A percentile compares a stretch with the other conserved stretches of the same genome.
phyloP scores from a whole-genome alignment of 176 grass and related monocot species.

The Urochloa ruziziensis region DNA sequence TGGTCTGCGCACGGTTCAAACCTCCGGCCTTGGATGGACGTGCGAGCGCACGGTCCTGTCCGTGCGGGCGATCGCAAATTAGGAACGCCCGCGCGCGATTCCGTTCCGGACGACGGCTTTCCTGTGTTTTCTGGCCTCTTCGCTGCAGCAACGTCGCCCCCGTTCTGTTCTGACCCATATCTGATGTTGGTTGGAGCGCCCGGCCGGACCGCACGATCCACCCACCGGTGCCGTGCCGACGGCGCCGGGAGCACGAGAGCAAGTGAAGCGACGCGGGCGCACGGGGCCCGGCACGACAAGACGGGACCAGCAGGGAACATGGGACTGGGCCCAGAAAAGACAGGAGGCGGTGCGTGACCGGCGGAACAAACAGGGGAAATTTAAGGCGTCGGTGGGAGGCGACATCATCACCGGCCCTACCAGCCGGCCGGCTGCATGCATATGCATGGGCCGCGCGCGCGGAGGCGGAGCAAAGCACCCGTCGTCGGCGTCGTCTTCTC shows the following conservation, averaged over 20 bases:
- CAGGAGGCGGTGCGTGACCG: too few species aligned
- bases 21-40: too few species aligned
- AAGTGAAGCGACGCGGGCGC: background rate
- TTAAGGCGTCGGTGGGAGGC: conserved; percentile 7
- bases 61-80: too few species aligned
- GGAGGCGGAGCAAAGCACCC: background rate
- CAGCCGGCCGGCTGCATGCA: background rate
- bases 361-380: too few species aligned
- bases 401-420: background rate
- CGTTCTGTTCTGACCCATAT: too few species aligned
- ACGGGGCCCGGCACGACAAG: background rate
- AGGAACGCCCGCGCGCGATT: too few species aligned
- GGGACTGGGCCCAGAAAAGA: background rate
- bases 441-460: background rate
- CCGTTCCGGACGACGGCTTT: too few species aligned
- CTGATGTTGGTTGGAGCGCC: too few species aligned
- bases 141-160: too few species aligned
- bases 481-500: background rate
- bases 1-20: too few species aligned
- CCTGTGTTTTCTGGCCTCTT: too few species aligned
- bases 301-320: background rate
- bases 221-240: background rate
- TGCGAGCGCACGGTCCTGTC: too few species aligned
- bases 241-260: background rate
- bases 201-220: background rate